These are phyloP conservation scores for Cymbopogon flexuosus DNA, from an alignment of 202 grass and related monocot species.

Conservation along the genomic window DNA sequence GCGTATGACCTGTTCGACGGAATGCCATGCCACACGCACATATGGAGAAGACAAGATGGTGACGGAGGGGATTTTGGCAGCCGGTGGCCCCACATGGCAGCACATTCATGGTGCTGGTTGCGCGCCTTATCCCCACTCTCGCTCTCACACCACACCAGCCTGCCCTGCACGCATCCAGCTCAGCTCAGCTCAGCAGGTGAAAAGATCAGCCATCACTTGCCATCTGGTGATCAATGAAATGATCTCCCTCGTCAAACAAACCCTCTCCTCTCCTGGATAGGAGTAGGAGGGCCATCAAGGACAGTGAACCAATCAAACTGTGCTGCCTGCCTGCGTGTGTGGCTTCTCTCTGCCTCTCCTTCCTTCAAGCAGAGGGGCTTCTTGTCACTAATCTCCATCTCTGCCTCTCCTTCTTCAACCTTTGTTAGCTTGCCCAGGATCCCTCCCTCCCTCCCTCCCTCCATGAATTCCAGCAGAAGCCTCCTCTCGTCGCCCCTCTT, in stretches of 20 bases:
- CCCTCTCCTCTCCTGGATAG: not conserved
- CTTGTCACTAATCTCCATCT: no score
- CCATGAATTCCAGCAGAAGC: slow-evolving; percentile 57
- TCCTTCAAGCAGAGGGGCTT: no score
- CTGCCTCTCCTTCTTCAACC: not conserved
- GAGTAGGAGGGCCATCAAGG: not conserved
- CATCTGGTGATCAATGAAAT: not conserved
- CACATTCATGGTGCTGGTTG: slow-evolving; percentile 30
- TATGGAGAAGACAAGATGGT: no score
- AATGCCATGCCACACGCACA: no score
- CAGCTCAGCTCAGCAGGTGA: not conserved
- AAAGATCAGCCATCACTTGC: not conserved
- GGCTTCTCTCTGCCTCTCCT: no score
- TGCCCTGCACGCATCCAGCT: not conserved
- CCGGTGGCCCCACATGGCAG: slow-evolving; percentile 20
- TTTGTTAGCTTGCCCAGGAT: not conserved
- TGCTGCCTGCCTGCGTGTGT: not conserved
- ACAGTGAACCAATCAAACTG: not conserved
- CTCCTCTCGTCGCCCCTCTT: slow-evolving; percentile 49
- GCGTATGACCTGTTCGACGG: no score
- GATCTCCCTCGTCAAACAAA: not conserved
- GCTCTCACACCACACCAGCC: not conserved
- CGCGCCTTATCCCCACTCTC: slow-evolving; percentile 36
- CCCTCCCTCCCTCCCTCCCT: slow-evolving; percentile 30
- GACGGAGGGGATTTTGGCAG: no score